phyloP scores from a whole-genome alignment of 2,329 filamentous ascomycete genomes.

The Harringtonia aguacate region DNA sequence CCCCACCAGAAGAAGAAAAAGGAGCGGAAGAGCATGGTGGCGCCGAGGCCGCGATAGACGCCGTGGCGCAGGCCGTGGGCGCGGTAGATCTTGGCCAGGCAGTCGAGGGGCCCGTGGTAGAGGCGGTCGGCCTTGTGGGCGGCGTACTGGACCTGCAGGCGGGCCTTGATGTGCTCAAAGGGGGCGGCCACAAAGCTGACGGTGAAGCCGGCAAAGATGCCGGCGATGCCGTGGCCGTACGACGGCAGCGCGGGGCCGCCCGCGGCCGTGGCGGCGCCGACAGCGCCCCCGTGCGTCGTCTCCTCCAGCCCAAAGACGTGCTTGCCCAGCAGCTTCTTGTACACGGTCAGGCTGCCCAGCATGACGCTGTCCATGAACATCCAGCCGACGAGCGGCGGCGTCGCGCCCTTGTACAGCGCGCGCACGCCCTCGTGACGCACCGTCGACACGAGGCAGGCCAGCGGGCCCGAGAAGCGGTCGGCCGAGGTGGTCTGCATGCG shows the following conservation, averaged over 20 bases:
- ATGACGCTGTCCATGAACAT: constrained; percentile 95
- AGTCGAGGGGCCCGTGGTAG: constrained; percentile 84
- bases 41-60: constrained; percentile 74
- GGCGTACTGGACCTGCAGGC: constrained; percentile 88
- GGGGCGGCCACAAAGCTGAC: constrained; percentile 90
- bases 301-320: constrained; percentile 51
- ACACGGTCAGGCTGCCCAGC: constrained; percentile 85
- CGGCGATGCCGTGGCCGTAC: constrained; percentile 78
- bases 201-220: constrained; percentile 76
- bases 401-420: constrained; percentile 90
- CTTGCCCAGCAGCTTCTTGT: constrained; percentile 73
- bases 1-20: constrained; percentile 99
- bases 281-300: constrained; percentile 20
- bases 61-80: constrained; percentile 62
- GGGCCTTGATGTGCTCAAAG: constrained; percentile 89
- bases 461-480: constrained; percentile 70
- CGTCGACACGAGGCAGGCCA: constrained; percentile 79
- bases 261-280: constrained; percentile 23
- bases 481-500: constrained; percentile 78
- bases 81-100: constrained; percentile 56
- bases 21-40: constrained; percentile 78
- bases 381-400: constrained; percentile 88
- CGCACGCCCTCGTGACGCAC: constrained; percentile 72
- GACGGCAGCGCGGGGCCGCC: constrained; percentile 49
- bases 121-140: constrained; percentile 64